A percentile compares a stretch with the other conserved stretches of the same genome.
These are phyloP conservation scores for Venturia effusa DNA, from an alignment of 2,329 filamentous ascomycete species.

Conservation along the genomic window DNA sequence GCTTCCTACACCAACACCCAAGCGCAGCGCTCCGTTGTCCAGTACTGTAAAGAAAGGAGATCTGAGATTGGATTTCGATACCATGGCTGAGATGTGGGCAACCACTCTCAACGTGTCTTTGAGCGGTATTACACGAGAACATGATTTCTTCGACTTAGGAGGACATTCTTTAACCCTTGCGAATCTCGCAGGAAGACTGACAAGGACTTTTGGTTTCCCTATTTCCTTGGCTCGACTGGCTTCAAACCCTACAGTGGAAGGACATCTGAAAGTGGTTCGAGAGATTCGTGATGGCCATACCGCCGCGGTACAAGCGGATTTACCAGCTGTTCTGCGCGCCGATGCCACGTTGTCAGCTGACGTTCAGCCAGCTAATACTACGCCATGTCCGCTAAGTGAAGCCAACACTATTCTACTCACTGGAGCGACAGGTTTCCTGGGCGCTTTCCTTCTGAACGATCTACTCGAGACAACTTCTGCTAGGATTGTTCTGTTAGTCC, in stretches of 20 bases:
- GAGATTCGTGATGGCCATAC: constrained; percentile 61
- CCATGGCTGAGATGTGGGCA: constrained; percentile 63
- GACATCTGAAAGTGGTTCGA: constrained; percentile 61
- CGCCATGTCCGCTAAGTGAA: constrained; percentile 49
- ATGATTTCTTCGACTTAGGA: constrained; percentile 73
- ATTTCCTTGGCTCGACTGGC: constrained; percentile 62
- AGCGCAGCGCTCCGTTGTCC: constrained; percentile 35
- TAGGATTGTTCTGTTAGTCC: constrained; percentile 61
- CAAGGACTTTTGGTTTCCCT: constrained; percentile 60
- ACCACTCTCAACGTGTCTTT: constrained; percentile 55
- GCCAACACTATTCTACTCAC: constrained; percentile 62
- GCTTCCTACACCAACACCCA: constrained; percentile 47
- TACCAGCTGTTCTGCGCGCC: constrained; percentile 56
- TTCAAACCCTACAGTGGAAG: constrained; percentile 59
- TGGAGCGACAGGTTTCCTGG: constrained; percentile 65
- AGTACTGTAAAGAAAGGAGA: constrained; percentile 34
- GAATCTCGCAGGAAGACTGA: constrained; percentile 60
- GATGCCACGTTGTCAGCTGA: constrained; percentile 59
- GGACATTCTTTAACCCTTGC: constrained; percentile 71
- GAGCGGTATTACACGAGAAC: constrained; percentile 52
- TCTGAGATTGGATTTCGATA: constrained; percentile 54
- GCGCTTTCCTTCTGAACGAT: constrained; percentile 61
- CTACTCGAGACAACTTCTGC: constrained; percentile 59
- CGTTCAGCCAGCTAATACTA: constrained; percentile 47
- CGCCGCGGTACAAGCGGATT: constrained; percentile 62